These are phyloP conservation scores for Parmelia sp. DNA, from an alignment of 495 filamentous ascomycete genomes.

Conservation along the genomic window DNA sequence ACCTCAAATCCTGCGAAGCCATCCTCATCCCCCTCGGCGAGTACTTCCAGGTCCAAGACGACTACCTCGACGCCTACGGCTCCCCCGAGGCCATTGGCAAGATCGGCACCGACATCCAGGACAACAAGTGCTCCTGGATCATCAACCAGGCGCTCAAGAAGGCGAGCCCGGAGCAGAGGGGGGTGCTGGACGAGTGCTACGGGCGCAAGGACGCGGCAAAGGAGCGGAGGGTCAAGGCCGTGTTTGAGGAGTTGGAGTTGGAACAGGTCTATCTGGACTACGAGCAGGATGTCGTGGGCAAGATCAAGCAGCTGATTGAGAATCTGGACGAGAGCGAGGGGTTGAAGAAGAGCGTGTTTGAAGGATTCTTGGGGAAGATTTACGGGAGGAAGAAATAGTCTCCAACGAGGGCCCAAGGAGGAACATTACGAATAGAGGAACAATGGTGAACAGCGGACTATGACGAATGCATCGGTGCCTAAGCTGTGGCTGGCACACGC, in stretches of 20 bases:
- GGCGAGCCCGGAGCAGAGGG: constrained; percentile 72
- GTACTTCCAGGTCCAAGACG: constrained; percentile 98
- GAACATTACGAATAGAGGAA: background rate
- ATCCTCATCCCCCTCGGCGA: constrained; percentile 98
- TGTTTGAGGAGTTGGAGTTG: constrained; percentile 78
- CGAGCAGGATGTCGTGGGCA: constrained; percentile 73
- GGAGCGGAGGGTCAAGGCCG: constrained; percentile 77
- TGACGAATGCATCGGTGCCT: background rate
- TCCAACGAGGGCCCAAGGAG: background rate
- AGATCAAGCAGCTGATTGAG: constrained; percentile 67
- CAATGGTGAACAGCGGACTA: background rate
- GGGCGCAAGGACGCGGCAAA: constrained; percentile 75
- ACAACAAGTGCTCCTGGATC: constrained; percentile 99
- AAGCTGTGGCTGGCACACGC: background rate
- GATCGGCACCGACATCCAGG: constrained; percentile 96
- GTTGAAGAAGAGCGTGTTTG: constrained; percentile 82
- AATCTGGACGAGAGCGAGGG: constrained; percentile 78
- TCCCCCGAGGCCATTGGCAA: constrained; percentile 88
- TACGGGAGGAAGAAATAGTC: constrained; percentile 78
- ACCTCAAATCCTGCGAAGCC: constrained; percentile 76
- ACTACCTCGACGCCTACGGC: constrained; percentile 97
- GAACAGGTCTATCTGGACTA: constrained; percentile 77
- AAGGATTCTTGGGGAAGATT: constrained; percentile 88
- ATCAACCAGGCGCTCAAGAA: constrained; percentile 85
- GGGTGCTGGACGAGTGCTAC: constrained; percentile 46